Base-by-base conservation (phyloP, 306 rosid species). In the Echinosophora koreensis region DNA sequence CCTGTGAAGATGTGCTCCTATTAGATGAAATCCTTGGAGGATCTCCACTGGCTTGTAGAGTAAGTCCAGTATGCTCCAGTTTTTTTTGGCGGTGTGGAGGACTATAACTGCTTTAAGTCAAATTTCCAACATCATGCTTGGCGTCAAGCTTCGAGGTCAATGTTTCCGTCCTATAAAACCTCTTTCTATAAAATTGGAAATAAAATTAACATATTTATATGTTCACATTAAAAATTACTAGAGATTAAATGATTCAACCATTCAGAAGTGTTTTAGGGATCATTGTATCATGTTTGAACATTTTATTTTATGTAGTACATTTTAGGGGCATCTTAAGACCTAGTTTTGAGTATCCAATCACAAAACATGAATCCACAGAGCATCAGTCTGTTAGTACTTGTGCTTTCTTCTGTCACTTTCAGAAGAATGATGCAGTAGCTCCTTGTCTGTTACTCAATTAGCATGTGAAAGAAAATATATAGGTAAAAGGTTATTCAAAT, bases 1-100 rank as follows among this genome's bases (percentile, higher is more conserved):
- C 60, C 39, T 32, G 49, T 42, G 74, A 15, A 70, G 10, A 63
- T 63, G 42, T 3, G 18, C 69, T 65, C 15, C 74, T 30, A 55
- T 73, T 72, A 6, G 46, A 44, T 44, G 62, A 80, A 73, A 80
- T 64, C 61, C 74, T 9, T 74, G 65, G 76, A 47, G 34, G 56
- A 72, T 46, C 54, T 63, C 50, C 74, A 22, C 49, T 73, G 69
- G 62, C 60, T 80, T 64, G 49, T 54, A 50, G 71, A 46, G 74
- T 22, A 67, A 46, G 46, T 7, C 69, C 49, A 8, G 8, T 38
- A 17, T 64, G 44, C 54, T 72, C 65, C 67, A 34, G 50, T 2
- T 55, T 16, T 52, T 56, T 65, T 80, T 72, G 52, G 59, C 9
- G 27, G 39, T 51, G 67, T 28, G 39, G 38, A 63, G 39, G 35